Conservation (phyloP, 2,329 filamentous ascomycete genomes). For the Penicillium nordicum region DNA sequence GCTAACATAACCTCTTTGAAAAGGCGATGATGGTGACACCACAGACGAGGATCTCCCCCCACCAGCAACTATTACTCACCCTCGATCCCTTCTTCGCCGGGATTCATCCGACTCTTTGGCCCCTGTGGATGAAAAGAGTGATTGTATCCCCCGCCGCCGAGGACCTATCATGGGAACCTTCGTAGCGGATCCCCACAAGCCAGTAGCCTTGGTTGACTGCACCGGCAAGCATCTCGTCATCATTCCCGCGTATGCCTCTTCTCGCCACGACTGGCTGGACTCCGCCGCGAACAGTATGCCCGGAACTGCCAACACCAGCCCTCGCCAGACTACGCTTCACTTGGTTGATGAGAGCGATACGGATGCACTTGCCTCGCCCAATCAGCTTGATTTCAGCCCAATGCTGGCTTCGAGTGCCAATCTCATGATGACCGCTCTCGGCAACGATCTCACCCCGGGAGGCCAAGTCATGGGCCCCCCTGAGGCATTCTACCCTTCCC, state of each 20-base stretch:
- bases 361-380: slow-evolving; percentile 41
- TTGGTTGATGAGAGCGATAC: slow-evolving; percentile 46
- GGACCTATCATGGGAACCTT: slow-evolving; percentile 49
- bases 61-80: slow-evolving; percentile 48
- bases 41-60: slow-evolving; percentile 57
- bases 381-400: slow-evolving; percentile 44
- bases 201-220: slow-evolving; percentile 47
- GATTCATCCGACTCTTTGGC: slow-evolving; percentile 47
- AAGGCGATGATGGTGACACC: slow-evolving; percentile 59
- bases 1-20: slow-evolving; percentile 43
- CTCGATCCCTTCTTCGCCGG: slow-evolving; percentile 50
- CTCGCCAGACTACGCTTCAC: slow-evolving; percentile 38
- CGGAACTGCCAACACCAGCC: slow-evolving; percentile 44
- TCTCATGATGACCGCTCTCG: slow-evolving; percentile 74
- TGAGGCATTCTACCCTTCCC: slow-evolving; percentile 72
- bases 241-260: slow-evolving; percentile 47
- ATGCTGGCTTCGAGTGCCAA: slow-evolving; percentile 67
- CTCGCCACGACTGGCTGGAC: slow-evolving; percentile 46
- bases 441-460: slow-evolving; percentile 47
- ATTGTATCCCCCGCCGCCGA: slow-evolving; percentile 37
- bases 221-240: slow-evolving; percentile 49
- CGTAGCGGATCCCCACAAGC: slow-evolving; percentile 47
- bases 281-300: slow-evolving; percentile 41
- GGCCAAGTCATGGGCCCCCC: slow-evolving; percentile 68
- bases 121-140: slow-evolving; percentile 38